Conservation (phyloP, 2,329 filamentous ascomycete species). For the Scopulariopsis brevicaulis region DNA sequence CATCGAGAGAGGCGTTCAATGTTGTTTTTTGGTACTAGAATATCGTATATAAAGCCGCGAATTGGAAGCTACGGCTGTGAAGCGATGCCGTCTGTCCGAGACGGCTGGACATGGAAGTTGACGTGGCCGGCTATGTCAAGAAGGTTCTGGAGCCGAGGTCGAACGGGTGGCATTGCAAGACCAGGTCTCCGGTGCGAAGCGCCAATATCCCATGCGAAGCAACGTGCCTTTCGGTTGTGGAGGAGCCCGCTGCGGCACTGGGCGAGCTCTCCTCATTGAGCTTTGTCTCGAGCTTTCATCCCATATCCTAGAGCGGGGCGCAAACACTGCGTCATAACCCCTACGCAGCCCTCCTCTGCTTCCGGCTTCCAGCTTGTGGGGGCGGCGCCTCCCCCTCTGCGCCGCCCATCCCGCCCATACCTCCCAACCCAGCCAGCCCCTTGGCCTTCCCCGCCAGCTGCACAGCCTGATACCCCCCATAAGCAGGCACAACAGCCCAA, state of each 20-base stretch:
- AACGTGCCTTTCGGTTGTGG: no score
- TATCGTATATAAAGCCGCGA: background rate
- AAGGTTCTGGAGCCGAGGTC: no score
- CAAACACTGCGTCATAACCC: background rate
- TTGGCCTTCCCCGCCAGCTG: slow-evolving; percentile 41
- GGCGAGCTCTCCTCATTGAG: no score
- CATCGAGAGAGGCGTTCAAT: background rate
- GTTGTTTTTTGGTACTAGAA: background rate
- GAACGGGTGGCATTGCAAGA: no score
- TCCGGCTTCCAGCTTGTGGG: slow-evolving; percentile 34
- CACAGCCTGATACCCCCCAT: slow-evolving; percentile 41
- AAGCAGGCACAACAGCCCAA: slow-evolving; percentile 43
- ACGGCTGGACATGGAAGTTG: background rate
- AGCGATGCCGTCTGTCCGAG: background rate
- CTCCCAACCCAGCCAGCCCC: slow-evolving; percentile 17
- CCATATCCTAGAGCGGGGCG: background rate
- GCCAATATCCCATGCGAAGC: no score
- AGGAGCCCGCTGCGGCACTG: no score
- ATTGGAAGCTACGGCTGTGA: background rate
- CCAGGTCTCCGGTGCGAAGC: no score
- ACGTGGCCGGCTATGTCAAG: no score
- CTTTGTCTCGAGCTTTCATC: background rate
- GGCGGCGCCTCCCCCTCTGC: slow-evolving; percentile 18
- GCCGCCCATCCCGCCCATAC: slow-evolving; percentile 19
- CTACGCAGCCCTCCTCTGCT: slow-evolving; percentile 41